These are phyloP conservation scores for Phoma sp. DNA, from an alignment of 2,329 filamentous ascomycete genomes.

Conservation along the genomic window DNA sequence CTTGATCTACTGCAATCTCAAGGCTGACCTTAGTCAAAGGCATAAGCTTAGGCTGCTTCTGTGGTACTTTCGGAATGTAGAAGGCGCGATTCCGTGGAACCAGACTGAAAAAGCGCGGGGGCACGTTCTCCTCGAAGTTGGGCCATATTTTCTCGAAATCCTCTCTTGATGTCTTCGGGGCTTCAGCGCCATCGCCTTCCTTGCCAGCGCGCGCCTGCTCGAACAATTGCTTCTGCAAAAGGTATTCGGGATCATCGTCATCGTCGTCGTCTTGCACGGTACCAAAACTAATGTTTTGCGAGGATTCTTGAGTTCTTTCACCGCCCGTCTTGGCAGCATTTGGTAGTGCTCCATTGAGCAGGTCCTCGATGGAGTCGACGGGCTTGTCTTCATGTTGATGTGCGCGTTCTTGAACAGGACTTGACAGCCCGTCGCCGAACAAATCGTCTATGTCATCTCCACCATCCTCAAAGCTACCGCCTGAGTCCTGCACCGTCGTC, in stretches of 20 bases:
- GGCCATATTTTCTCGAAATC: slow-evolving; percentile 82
- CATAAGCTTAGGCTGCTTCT: slow-evolving; percentile 80
- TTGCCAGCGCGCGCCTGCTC: slow-evolving; percentile 34
- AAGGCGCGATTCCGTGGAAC: slow-evolving; percentile 80
- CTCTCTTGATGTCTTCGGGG: slow-evolving; percentile 72
- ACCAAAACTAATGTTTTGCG: slow-evolving; percentile 26
- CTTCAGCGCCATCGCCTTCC: slow-evolving; percentile 63
- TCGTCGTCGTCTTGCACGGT: slow-evolving; percentile 33
- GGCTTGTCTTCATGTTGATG: slow-evolving; percentile 49
- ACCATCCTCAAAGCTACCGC: slow-evolving; percentile 52
- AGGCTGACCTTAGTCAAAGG: slow-evolving; percentile 87
- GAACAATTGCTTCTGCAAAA: slow-evolving; percentile 45
- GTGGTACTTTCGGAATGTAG: slow-evolving; percentile 78
- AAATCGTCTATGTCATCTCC: slow-evolving; percentile 36
- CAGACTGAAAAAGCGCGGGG: slow-evolving; percentile 80
- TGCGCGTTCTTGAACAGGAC: slow-evolving; percentile 30
- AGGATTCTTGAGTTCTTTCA: slow-evolving; percentile 25
- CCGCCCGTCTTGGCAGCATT: slow-evolving; percentile 13
- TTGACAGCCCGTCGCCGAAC: slow-evolving; percentile 32
- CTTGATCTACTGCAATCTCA: slow-evolving; percentile 84
- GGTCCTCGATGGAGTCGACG: slow-evolving; percentile 38
- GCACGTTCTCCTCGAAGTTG: slow-evolving; percentile 74
- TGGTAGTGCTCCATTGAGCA: slow-evolving; percentile 12
- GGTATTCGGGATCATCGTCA: slow-evolving; percentile 41
- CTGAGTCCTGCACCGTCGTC: slow-evolving; percentile 48